phyloP scores from a whole-genome alignment of 768 basidiomycete genomes.

The Mycena floridula region DNA sequence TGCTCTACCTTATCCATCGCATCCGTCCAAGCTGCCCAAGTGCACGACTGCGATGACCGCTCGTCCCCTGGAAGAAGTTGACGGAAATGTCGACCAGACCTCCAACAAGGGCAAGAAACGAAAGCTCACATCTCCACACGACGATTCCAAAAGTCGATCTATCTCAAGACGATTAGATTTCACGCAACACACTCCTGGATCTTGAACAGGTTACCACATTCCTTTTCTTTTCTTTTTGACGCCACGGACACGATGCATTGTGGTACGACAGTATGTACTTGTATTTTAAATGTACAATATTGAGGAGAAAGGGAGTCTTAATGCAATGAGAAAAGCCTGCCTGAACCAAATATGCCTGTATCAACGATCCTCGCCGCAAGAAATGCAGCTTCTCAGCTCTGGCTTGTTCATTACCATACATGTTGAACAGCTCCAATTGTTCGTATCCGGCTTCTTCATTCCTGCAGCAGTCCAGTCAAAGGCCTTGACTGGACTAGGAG shows the following conservation, averaged over 20 bases:
- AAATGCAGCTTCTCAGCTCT: slow-evolving; percentile 14
- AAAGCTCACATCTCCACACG: slow-evolving; percentile 57
- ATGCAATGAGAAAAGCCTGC: not conserved
- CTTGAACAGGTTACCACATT: slow-evolving; percentile 9
- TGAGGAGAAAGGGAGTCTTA: too few relatives aligned
- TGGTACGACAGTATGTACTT: too few relatives aligned
- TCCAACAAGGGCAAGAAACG: slow-evolving; percentile 46
- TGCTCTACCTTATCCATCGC: slow-evolving; percentile 79
- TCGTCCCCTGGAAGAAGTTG: slow-evolving; percentile 70
- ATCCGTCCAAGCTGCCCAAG: slow-evolving; percentile 87
- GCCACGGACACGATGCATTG: not conserved
- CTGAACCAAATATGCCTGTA: not conserved
- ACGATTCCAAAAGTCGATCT: slow-evolving; percentile 42
- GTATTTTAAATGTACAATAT: too few relatives aligned
- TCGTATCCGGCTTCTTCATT: slow-evolving; percentile 14
- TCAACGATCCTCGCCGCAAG: slow-evolving; percentile 8
- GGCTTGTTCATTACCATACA: slow-evolving; percentile 17
- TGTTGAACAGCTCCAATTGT: slow-evolving; percentile 32
- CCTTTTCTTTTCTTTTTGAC: slow-evolving; percentile 3
- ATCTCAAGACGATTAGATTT: slow-evolving; percentile 74
- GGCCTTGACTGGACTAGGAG: slow-evolving; percentile 5
- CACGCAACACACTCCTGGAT: slow-evolving; percentile 38
- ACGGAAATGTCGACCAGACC: slow-evolving; percentile 60
- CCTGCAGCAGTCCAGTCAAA: slow-evolving; percentile 38
- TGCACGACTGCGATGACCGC: slow-evolving; percentile 34